Base-by-base conservation (phyloP, 2,329 filamentous ascomycete genomes). In the Penicillium sp. region DNA sequence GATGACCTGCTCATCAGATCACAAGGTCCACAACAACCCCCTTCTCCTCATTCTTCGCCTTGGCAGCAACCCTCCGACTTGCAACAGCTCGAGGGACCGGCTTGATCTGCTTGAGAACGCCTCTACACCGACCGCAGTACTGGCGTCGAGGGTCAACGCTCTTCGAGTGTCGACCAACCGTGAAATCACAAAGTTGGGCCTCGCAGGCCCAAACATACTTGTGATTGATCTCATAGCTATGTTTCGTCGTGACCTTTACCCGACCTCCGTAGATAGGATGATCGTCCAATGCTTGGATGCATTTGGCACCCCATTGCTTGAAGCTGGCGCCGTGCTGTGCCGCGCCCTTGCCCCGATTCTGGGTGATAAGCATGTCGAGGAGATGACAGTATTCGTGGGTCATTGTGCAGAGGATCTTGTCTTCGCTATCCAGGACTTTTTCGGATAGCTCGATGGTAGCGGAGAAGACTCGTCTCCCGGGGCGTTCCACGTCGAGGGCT, bases 301-400 rank as follows among this genome's bases (percentile, higher is more conserved):
- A 78, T 49, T 70, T 72, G 8, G 57, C 58, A 0, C 73, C 76
- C 84, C 91, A 96, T 1, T 73, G 68, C 71, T 95, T 92, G 80
- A 97, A 97, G 64, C 90, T 88, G 11, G 83, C 81, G 19, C 92
- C 92, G 69, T 97, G 92, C 0, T 91, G 90, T 4, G 43, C 36
- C 8, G 43, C 39, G 7, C 50, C 50, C n/a, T 53, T 53, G 19
- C 32, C 40, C n/a, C 32, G 18, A 57, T 89, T 87, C 52, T 85
- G 86, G 45, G 82, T 87, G 59, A 97, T 78, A 85, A 97, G 95
- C 72, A 93, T 97, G 65, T 91, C 96, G 40, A 90, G 87, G 1
- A 97, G 77, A 68, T 99, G 94, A 71, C 94, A 97, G 76, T 94
- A 97, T 66, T 99, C 94, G 70, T 99, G 94, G 0, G 93, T 91